These are phyloP conservation scores for Schizochytrium sp. DNA, from an alignment of 108 stramenopile species.

Conservation along the genomic window DNA sequence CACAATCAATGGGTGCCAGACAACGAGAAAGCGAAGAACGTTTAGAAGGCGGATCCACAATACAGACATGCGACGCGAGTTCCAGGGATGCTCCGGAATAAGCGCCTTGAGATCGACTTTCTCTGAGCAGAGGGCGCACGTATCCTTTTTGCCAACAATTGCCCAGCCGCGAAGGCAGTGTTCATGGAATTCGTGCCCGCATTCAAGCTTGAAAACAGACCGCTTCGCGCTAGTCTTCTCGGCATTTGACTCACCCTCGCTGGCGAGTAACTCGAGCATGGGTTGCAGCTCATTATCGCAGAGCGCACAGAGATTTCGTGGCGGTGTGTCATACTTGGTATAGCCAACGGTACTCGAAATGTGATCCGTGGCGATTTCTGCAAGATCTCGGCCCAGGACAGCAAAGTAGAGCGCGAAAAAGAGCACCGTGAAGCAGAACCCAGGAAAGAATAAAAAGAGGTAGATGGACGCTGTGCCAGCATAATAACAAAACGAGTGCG, in stretches of 20 bases:
- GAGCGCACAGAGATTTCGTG: not conserved
- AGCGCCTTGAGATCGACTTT: not conserved
- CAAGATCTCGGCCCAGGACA: not conserved
- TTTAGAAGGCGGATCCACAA: not conserved
- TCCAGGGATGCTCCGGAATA: not conserved
- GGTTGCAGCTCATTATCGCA: not conserved
- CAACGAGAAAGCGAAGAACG: not conserved
- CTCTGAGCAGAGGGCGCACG: not conserved
- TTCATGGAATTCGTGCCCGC: conserved; percentile 2
- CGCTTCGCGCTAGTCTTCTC: not conserved
- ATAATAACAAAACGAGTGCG: not conserved
- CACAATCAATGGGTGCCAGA: not conserved
- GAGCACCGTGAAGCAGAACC: conserved; percentile 7
- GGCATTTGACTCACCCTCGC: not conserved
- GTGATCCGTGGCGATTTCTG: not conserved
- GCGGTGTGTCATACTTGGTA: not conserved
- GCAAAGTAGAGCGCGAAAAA: conserved; percentile 11
- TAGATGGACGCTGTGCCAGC: not conserved
- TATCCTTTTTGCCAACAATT: not conserved
- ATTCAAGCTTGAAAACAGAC: not conserved
- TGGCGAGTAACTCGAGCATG: not conserved
- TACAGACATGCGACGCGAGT: not conserved
- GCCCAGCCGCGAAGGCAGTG: not conserved
- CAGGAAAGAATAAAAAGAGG: not conserved
- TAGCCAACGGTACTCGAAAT: not conserved